Base-by-base conservation (phyloP, 257 asterid species). In the Dorcoceras hygrometricum region DNA sequence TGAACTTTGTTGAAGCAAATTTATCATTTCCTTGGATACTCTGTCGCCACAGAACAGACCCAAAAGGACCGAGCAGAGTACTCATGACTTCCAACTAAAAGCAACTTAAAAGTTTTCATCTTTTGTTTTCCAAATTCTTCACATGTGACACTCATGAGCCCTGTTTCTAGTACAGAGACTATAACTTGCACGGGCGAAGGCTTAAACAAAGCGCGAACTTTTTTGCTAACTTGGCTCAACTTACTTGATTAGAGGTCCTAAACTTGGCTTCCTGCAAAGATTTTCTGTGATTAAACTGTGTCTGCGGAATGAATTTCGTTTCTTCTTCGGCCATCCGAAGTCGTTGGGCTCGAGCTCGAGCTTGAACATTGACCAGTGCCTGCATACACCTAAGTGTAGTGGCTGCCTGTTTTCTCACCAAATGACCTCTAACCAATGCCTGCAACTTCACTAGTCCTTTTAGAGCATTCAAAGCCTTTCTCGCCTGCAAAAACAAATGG, bases 381-480 rank as follows among this genome's bases (percentile, higher is more conserved):
- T 90, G 96, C 96, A 94, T 94, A 73, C 97, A 87, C 74, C 95
- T 72, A 1, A 94, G 92, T 27, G 97, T 90, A 18, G 95, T 87
- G 7, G 88, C 83, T 12, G 96, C 95, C 43, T 88, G 97, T 78
- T 90, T 90, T 32, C 99, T 77, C 64, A 94, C 96, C 72, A 94
- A 69, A 80, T 94, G 97, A 56, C 96, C 99, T 58, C 99, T 87
- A 5, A 88, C 95, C 79, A 94, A 48, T 23, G 97, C 99, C 75
- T 93, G 97, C 79, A 93, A 68, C 81, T 93, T 89, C 79, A 90
- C 99, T 46, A 94, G 73, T 46, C 99, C 99, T 74, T 73, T 88
- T 83, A 90, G 71, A 23, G 99, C 99, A 83, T 94, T 94, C 95
- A 94, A 57, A 23, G 99, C 97, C 70, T 88, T 90, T 71, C 96